Percentiles rank a stretch among this genome's conserved stretches.
These are phyloP conservation scores for Talaromyces borbonicus DNA, from an alignment of 495 filamentous ascomycete species.

Conservation along the genomic window DNA sequence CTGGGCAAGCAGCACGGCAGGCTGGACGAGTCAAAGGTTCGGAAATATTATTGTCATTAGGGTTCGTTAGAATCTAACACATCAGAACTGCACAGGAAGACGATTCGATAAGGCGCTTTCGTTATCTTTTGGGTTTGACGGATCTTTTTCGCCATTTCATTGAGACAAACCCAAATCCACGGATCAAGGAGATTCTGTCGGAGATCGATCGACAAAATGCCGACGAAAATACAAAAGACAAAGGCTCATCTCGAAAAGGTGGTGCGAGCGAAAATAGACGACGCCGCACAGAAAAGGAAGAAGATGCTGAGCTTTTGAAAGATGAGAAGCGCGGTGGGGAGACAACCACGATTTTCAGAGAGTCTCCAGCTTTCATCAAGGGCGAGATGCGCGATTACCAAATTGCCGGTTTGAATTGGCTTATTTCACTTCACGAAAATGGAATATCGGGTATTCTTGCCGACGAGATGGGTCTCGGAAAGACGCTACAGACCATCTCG, in stretches of 20 bases:
- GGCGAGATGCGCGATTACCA: conserved; percentile 92
- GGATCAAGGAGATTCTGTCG: conserved; percentile 80
- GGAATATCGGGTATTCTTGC: conserved; percentile 96
- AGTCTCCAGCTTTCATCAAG: conserved; percentile 83
- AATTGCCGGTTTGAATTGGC: conserved; percentile 89
- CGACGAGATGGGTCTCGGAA: conserved; percentile 95
- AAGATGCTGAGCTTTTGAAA: conserved; percentile 88
- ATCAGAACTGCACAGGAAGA: conserved; percentile 54
- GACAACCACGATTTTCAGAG: conserved; percentile 81
- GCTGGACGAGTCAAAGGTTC: conserved; percentile 83
- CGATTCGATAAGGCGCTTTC: conserved; percentile 89
- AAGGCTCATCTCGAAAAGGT: conserved; percentile 65
- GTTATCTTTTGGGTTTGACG: conserved; percentile 89
- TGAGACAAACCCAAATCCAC: conserved; percentile 88
- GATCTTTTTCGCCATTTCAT: conserved; percentile 99
- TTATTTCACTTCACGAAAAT: conserved; percentile 97
- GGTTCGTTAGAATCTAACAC: not conserved
- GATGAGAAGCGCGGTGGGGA: conserved; percentile 83
- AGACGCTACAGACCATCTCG: conserved; percentile 83
- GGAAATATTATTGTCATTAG: conserved; percentile 5
- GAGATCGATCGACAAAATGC: conserved; percentile 90
- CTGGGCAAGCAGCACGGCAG: conserved; percentile 91
- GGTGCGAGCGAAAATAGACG: conserved; percentile 74
- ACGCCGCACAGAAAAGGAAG: conserved; percentile 90
- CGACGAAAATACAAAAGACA: conserved; percentile 55